Base-by-base conservation (phyloP, 768 basidiomycete genomes). In the Agrocybe praecox region DNA sequence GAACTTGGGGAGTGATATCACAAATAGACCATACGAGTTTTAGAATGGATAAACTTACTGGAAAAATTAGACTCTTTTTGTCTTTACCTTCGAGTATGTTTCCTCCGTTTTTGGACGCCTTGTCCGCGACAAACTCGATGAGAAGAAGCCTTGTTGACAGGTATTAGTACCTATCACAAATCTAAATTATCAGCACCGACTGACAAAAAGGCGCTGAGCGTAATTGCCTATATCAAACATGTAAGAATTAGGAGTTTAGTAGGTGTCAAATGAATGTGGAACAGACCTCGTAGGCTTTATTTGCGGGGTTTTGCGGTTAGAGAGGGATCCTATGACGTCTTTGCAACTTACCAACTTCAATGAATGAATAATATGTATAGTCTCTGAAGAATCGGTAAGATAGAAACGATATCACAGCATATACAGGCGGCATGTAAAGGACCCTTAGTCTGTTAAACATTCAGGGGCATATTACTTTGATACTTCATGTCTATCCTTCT, bases 141-240 rank as follows among this genome's bases (percentile, higher is more conserved):
- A 65, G 45, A 32, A 65, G 60, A 17, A 65, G 57, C 44, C 63
- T 65, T 33, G n/a, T 7, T 21, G 33, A 76, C 6, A 94, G 80
- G 23, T 24, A 42, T n/a, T 17, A 54, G 24, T 14, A 21, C 18
- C 18, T 2, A 34, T 21, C 11, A 34, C 11, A 49, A 11, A 49
- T 19, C 23, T 44, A 24, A 45, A 18, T 32, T 40, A 14, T 17
- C 34, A 47, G 32, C n/a, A 42, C n/a, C 32, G 17, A 75, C 88
- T 12, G 47, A 90, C 89, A 97, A 67, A 75, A 96, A 96, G 19
- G 94, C 94, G 65, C 90, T 90, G 36, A 94, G 67, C 0, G 90
- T 93, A 48, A 94, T 72, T 4, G 92, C 90, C 86, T 46, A 5
- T 10, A 34, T 14, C 14, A 7, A 19, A 18, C 7, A 33, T 33